These are phyloP conservation scores for Dendryphion nanum DNA, from an alignment of 2,329 filamentous ascomycete genomes.

Conservation along the genomic window DNA sequence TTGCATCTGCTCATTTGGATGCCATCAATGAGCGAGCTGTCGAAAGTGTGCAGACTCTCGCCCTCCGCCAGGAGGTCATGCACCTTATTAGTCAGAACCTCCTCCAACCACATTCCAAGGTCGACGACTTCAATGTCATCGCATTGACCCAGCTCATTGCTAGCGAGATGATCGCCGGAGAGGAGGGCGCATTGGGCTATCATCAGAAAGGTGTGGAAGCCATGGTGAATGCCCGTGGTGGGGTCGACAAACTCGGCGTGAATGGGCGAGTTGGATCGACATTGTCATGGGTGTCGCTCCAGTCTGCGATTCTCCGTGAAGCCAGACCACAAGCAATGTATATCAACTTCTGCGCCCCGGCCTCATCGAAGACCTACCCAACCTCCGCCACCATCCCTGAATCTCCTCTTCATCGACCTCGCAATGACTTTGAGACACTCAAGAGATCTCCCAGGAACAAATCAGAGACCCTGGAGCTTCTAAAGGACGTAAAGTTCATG, in stretches of 20 bases:
- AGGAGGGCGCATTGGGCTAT: slow-evolving; percentile 17
- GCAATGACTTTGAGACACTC: slow-evolving; percentile 25
- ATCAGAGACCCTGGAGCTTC: slow-evolving; percentile 16
- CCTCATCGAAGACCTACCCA: slow-evolving; percentile 14
- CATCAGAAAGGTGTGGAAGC: slow-evolving; percentile 29
- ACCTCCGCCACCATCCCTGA: slow-evolving; percentile 28
- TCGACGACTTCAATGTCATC: slow-evolving; percentile 36
- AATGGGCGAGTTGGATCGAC: slow-evolving; percentile 31
- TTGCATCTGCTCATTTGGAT: slow-evolving; percentile 35
- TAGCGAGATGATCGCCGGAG: slow-evolving; percentile 29
- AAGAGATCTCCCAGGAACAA: slow-evolving; percentile 16
- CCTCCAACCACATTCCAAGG: slow-evolving; percentile 15
- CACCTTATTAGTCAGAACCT: slow-evolving; percentile 29
- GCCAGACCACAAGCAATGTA: slow-evolving; percentile 24
- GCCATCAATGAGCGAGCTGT: slow-evolving; percentile 18
- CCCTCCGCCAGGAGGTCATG: slow-evolving; percentile 35
- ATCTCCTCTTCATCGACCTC: slow-evolving; percentile 36
- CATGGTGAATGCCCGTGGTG: slow-evolving; percentile 37
- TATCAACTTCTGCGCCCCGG: slow-evolving; percentile 18
- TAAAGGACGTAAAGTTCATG: slow-evolving; percentile 29
- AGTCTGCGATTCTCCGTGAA: slow-evolving; percentile 34
- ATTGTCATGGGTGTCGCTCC: slow-evolving; percentile 30
- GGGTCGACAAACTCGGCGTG: slow-evolving; percentile 28
- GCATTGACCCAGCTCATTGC: slow-evolving; percentile 36
- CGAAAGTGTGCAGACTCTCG: slow-evolving; percentile 31